These are phyloP conservation scores for Pelargonium myrrhifolium DNA, from an alignment of 441 rosid genomes.

Conservation along the genomic window DNA sequence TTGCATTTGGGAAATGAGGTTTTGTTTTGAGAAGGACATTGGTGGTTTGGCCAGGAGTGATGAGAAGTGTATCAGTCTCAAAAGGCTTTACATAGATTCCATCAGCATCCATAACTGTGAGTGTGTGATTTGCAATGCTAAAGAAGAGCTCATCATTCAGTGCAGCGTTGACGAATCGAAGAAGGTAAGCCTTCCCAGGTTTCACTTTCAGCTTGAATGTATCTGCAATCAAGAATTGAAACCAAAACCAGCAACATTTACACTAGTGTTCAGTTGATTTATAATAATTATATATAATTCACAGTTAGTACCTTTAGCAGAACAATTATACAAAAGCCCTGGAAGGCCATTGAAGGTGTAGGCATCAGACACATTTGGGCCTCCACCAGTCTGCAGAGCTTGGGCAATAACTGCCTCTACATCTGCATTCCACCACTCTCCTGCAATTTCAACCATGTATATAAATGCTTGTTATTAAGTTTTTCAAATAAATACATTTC, in stretches of 20 bases:
- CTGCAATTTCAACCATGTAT: too few species aligned
- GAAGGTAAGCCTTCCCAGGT: conserved; percentile 48
- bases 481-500: too few species aligned
- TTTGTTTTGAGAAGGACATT: conserved; percentile 46
- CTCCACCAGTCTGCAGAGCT: conserved; percentile 36
- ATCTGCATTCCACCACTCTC: conserved; percentile 53
- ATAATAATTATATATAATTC: too few species aligned
- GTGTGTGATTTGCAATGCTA: conserved; percentile 45
- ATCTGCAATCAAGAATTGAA: too few species aligned
- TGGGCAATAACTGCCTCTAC: conserved; percentile 37
- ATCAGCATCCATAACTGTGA: conserved; percentile 55
- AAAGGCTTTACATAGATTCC: conserved; percentile 53
- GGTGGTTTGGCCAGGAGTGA: conserved; percentile 60
- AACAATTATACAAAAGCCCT: conserved; percentile 49
- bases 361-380: conserved; percentile 50
- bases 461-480: too few species aligned
- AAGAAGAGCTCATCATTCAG: conserved; percentile 55
- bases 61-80: conserved; percentile 31
- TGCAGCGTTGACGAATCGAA: too few species aligned
- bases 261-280: too few species aligned
- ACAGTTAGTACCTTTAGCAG: too few species aligned
- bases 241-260: too few species aligned
- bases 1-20: conserved; percentile 22
- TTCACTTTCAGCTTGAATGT: conserved; percentile 48
- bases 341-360: conserved; percentile 48